Evolutionary conservation across 163 green algal species (phyloP).

Genomic region (Chlorella variabilis): DNA sequence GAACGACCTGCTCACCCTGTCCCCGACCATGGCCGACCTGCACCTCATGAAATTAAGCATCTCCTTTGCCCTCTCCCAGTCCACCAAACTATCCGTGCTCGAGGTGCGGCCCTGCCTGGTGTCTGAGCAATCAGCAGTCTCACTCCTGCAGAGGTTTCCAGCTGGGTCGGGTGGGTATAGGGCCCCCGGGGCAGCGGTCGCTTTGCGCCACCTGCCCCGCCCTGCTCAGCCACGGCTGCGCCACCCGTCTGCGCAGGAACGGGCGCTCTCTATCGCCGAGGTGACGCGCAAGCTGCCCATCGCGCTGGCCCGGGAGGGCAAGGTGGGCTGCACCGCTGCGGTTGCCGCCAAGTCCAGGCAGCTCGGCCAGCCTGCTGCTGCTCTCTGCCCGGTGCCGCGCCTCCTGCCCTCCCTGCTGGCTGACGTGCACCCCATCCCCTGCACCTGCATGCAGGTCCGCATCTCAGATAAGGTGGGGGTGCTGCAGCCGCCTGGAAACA

Average conservation of each 20-base stretch:
- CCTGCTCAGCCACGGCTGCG: too few species aligned
- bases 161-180: too few species aligned
- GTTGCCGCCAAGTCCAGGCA: too few species aligned
- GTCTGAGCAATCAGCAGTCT: too few species aligned
- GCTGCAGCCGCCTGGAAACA: background rate
- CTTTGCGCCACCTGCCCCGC: too few species aligned
- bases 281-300: slow-evolving; percentile 79
- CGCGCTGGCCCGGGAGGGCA: slow-evolving; percentile 61
- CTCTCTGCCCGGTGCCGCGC: too few species aligned
- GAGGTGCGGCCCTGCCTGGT: too few species aligned
- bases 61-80: slow-evolving; percentile 73
- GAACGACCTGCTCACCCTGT: slow-evolving; percentile 82
- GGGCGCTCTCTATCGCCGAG: slow-evolving; percentile 70
- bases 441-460: slow-evolving; percentile 14
- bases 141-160: too few species aligned
- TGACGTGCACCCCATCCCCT: too few species aligned
- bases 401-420: too few species aligned
- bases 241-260: slow-evolving; percentile 42
- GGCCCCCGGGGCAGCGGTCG: too few species aligned
- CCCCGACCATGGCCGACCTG: slow-evolving; percentile 47
- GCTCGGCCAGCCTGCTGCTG: too few species aligned
- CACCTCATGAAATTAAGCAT: slow-evolving; percentile 81
- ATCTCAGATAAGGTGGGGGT: slow-evolving; percentile 9
- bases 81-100: slow-evolving; percentile 74
- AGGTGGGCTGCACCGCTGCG: slow-evolving; percentile 44